Percentiles rank a stretch among this genome's conserved stretches.
phyloP scores from a whole-genome alignment of 176 grass and related monocot species.

The Phoenix roebelenii region DNA sequence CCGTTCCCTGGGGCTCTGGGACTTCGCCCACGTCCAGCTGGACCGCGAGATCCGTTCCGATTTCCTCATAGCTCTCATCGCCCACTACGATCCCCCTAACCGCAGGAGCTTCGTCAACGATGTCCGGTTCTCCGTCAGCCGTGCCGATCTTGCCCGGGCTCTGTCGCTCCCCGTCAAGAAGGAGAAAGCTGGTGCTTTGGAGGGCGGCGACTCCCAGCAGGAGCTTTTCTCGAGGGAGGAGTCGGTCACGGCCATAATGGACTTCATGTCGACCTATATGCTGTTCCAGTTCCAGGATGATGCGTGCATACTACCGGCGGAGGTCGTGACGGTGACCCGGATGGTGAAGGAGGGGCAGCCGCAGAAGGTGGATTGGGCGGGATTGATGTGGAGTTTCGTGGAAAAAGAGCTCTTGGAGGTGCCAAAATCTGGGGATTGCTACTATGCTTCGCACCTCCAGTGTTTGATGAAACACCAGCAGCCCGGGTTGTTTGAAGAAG shows the following conservation, averaged over 20 bases:
- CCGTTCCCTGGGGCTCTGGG: too few species aligned
- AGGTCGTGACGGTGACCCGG: constrained; percentile 49
- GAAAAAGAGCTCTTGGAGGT: constrained; percentile 74
- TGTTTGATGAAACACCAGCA: constrained; percentile 49
- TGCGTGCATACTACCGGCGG: constrained; percentile 49
- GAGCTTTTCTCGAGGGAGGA: constrained; percentile 30
- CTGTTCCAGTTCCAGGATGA: constrained; percentile 54
- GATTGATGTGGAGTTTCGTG: constrained; percentile 68
- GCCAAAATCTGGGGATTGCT: constrained; percentile 42
- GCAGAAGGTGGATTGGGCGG: constrained; percentile 72
- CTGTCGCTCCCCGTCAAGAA: constrained; percentile 52
- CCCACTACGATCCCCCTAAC: constrained; percentile 43
- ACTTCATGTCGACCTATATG: constrained; percentile 54
- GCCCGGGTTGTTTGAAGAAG: constrained; percentile 28
- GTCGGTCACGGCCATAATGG: constrained; percentile 23
- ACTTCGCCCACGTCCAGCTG: too few species aligned
- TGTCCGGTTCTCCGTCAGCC: constrained; percentile 36
- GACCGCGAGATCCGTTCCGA: constrained; percentile 34
- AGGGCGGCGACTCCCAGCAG: background rate
- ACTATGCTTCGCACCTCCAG: constrained; percentile 66
- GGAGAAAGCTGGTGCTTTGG: constrained; percentile 8
- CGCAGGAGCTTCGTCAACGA: constrained; percentile 62
- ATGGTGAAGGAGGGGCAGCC: constrained; percentile 53
- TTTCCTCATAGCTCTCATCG: constrained; percentile 46
- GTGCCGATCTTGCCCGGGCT: constrained; percentile 44